Base-by-base conservation (phyloP, 2,329 filamentous ascomycete genomes). In the Graphilbum sp. region DNA sequence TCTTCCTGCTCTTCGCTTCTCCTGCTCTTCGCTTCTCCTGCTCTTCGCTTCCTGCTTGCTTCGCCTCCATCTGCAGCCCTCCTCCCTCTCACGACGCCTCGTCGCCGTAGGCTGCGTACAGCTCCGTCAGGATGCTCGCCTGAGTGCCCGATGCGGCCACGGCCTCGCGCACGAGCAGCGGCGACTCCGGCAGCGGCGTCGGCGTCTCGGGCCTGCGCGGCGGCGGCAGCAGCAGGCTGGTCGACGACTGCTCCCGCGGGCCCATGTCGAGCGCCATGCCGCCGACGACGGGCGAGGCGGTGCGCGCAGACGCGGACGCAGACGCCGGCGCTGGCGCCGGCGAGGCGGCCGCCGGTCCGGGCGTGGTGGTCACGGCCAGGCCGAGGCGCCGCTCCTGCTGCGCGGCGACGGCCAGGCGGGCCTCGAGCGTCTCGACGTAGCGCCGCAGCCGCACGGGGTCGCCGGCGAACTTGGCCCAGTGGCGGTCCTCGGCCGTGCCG, bases 351-450 rank as follows among this genome's bases (percentile, higher is more conserved):
- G 11, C 9, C 3, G 4, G 15, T n/a, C 3, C 20, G 13, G 7
- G 3, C 12, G 18, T 8, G 2, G n/a, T 17, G 16, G 4, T 18
- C 13, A 10, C 16, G n/a, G 11, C 7, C 33, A 16, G 9, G n/a
- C n/a, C 15, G 21, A 15, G 12, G 2, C 15, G 33, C 2, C 19
- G 21, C 21, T 24, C 6, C 21, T 24, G 6, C 6, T 5, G 21
- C 21, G 6, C 21, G 21, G 21, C 21, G 21, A 11, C 21, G 11
- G 43, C 43, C 19, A 51, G 42, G 6, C 45, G 46, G 3, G 40
- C 35, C 39, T 51, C 49, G 10, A 52, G 44, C 3, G 40, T 29
- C 41, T 51, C 49, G 18, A 52, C 47, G 32, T 52, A 50, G 8
- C 42, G 39, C 15, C 50, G 44, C 32, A 52, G 41, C 39, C 41